Conservation (phyloP, 2,329 filamentous ascomycete species). For the Aspergillus hiratsukae region DNA sequence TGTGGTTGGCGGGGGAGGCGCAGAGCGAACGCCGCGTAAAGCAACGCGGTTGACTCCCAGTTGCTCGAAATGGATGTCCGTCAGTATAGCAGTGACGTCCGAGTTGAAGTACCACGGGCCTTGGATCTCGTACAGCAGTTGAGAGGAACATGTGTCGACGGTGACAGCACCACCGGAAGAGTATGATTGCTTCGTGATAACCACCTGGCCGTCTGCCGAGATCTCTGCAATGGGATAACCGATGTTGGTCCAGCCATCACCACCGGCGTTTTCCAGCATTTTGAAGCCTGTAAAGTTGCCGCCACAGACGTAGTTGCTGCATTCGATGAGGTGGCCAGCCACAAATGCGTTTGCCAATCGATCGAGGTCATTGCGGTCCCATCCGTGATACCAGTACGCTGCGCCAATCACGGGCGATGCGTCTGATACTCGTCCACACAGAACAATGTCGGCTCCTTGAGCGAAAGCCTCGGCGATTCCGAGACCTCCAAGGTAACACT, state of each 20-base stretch:
- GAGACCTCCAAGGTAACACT: slow-evolving; percentile 36
- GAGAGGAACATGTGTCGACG: slow-evolving; percentile 49
- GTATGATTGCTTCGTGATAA: slow-evolving; percentile 43
- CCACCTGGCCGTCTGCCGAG: slow-evolving; percentile 34
- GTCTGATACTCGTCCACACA: slow-evolving; percentile 44
- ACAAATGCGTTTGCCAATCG: slow-evolving; percentile 38
- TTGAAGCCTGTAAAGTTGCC: slow-evolving; percentile 45
- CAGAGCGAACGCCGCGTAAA: slow-evolving; percentile 43
- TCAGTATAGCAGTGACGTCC: slow-evolving; percentile 52
- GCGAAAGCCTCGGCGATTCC: slow-evolving; percentile 38
- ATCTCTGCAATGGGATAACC: slow-evolving; percentile 47
- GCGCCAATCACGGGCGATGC: slow-evolving; percentile 42
- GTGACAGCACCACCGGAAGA: slow-evolving; percentile 39
- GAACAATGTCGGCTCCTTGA: slow-evolving; percentile 42
- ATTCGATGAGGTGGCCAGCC: slow-evolving; percentile 38
- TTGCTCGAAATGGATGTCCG: slow-evolving; percentile 51
- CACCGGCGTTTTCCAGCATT: slow-evolving; percentile 20
- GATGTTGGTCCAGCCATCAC: slow-evolving; percentile 41
- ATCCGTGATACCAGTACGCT: slow-evolving; percentile 41
- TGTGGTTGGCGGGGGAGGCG: slow-evolving; percentile 47
- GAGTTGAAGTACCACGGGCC: slow-evolving; percentile 55
- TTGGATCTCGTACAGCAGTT: slow-evolving; percentile 53
- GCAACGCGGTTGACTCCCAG: slow-evolving; percentile 47
- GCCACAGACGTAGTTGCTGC: slow-evolving; percentile 41
- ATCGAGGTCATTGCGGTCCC: slow-evolving; percentile 35